Base-by-base conservation (phyloP, 2,329 filamentous ascomycete genomes). In the Fusarium subtropicale region DNA sequence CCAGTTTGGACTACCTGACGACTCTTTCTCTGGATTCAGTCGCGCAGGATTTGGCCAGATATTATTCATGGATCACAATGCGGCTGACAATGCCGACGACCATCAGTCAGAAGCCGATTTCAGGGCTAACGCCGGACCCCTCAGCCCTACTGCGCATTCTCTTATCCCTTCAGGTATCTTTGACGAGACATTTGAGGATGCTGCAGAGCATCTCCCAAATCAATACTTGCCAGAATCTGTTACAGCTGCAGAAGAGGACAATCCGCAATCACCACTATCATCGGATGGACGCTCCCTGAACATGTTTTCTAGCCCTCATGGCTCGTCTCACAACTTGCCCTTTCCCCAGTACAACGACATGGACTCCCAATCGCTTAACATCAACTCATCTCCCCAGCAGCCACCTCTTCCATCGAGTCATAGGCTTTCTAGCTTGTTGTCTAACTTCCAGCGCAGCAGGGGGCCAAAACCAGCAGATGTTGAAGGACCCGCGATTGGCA, bases 81-180 rank as follows among this genome's bases (percentile, higher is more conserved):
- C 82, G 2, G 73, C 79, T 5, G 82, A 84, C 41, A 72, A 75
- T 24, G 63, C 67, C 12, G 71, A 81, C 65, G 71, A 83, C 66
- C 73, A 77, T 12, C 83, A 89, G 56, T 88, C 87, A 8, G 90
- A 92, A 33, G 85, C 88, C 3, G 89, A 91, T 20, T 80, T 90
- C 7, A 87, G 87, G 60, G 84, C 84, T 5, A 86, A 84, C 20
- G 89, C 87, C 30, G 92, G 91, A 3, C 91, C 91, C 1, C 87
- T 95, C 76, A 94, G 91, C 72, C 92, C 92, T 3, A 91, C 91
- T 6, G 92, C 92, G 3, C 89, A 91, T 30, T 86, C 90, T 18
- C 82, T 95, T 5, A 81, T 97, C 18, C 92, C 92, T 1, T 91
- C 92, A 8, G 83, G 82, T n/a, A 86, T 87, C 63, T 82, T 87